Conservation (phyloP, 257 asterid genomes). For the Nicotiana knightiana region DNA sequence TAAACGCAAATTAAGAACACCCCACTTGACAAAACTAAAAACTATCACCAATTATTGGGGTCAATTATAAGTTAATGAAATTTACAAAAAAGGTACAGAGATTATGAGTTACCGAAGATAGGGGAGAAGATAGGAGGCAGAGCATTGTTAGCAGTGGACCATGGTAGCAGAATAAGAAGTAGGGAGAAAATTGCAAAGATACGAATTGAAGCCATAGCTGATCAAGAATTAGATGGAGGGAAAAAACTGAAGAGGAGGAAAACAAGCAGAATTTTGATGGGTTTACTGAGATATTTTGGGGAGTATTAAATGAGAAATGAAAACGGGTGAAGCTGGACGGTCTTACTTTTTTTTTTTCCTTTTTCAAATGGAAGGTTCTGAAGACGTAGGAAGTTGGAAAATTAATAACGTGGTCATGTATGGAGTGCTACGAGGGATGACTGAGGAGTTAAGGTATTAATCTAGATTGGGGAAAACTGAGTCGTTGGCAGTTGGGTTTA, state of each 20-base stretch:
- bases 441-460: background rate
- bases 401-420: background rate
- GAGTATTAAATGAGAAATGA: constrained; percentile 4
- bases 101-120: constrained; percentile 24
- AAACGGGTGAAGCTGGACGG: constrained; percentile 5
- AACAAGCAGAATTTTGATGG: background rate
- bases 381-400: background rate
- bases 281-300: background rate
- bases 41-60: background rate
- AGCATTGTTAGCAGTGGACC: constrained; percentile 25
- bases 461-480: background rate
- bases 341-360: background rate
- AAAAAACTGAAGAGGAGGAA: background rate
- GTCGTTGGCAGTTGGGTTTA: too few relatives aligned
- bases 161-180: constrained; percentile 25
- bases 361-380: constrained; percentile 8
- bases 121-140: constrained; percentile 35
- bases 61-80: background rate
- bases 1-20: background rate
- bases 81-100: background rate
- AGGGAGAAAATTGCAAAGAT: constrained; percentile 20
- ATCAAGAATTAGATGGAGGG: background rate
- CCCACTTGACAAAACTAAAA: background rate
- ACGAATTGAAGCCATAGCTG: constrained; percentile 33
- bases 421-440: background rate